Evolutionary conservation across 768 basidiomycete genomes (phyloP), one percentile per base, ranked within the genome.

Genomic region (Nidularia pulvinata): DNA sequence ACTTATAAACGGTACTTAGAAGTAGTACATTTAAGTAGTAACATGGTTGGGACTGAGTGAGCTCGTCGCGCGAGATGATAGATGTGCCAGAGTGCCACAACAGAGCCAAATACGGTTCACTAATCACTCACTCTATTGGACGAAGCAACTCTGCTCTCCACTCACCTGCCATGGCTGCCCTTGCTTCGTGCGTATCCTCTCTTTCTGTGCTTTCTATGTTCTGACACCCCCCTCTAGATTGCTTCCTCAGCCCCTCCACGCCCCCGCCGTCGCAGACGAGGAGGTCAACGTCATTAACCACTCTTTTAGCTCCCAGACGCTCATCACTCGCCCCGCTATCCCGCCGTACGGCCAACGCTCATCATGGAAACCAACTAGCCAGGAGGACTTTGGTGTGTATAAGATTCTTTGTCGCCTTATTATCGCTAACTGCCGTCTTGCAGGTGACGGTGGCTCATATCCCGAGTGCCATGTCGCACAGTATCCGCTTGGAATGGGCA

Each of bases 381-480:
- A 79, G 55, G 88, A 88, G 56, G 94, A 99, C 63, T 98, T 89
- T 69, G 91, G 89, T 89, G 59, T 60, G 85, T 69, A 56, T 34
- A 34, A 36, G 30, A 10, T 51, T 43, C 34, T 49, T 53, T 42
- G 56, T 43, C 32, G 55, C 16, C 5, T 36, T 10, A 45, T 5
- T 48, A 33, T 42, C 49, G 37, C 55, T 45, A 46, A 42, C 51
- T 30, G 47, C 57, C 49, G 33, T 50, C 44, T 56, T 46, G 22
- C 49, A 90, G 88, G 85, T 54, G 88, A 93, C 64, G 92, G 93
- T 58, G 93, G 93, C 60, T 78, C 93, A 52, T 93, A 87, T 71
- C 94, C 94, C 4, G 94, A 99, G 75, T 98, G 95, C 69, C 94
- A 95, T 80, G 76, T 96, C 50, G 97, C 97, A 5, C 96, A 99